phyloP scores from a whole-genome alignment of 148 eudicot genomes.

The Camellia sinensis region DNA sequence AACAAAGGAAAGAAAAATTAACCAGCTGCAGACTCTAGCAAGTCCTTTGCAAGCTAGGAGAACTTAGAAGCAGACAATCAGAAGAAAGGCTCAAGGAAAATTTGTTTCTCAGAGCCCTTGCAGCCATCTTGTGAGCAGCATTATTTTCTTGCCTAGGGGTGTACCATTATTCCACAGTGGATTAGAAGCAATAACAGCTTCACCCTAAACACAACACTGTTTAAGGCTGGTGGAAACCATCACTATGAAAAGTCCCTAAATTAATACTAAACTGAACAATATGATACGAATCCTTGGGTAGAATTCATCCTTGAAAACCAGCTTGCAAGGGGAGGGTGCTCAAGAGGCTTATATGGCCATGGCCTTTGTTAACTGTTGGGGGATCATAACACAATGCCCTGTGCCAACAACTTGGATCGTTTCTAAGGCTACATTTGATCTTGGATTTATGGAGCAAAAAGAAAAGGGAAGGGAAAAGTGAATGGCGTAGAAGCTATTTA shows the following conservation, averaged over 20 bases:
- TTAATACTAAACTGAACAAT: not conserved
- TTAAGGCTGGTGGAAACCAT: not conserved
- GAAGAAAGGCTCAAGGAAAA: not conserved
- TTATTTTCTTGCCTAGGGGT: not conserved
- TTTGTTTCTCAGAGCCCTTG: not conserved
- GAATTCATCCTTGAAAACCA: too few species aligned
- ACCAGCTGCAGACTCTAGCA: not conserved
- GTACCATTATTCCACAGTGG: not conserved
- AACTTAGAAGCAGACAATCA: conserved; percentile 6
- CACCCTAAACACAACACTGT: not conserved
- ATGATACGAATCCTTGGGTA: too few species aligned
- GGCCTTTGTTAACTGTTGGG: too few species aligned
- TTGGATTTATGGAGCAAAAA: too few species aligned
- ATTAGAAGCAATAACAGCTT: not conserved
- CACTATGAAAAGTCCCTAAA: not conserved
- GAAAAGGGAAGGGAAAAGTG: too few species aligned
- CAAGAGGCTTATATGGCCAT: too few species aligned
- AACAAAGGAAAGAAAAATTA: not conserved
- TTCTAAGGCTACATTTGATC: not conserved
- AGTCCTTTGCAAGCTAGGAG: not conserved
- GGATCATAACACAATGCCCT: not conserved
- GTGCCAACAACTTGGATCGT: not conserved
- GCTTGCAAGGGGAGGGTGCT: too few species aligned
- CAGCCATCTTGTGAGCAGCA: not conserved
- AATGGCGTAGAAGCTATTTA: too few species aligned